A percentile compares a stretch with the other conserved stretches of the same genome.
phyloP scores from a whole-genome alignment of 805 yeast species.

The Nakazawaea wyomingensis region DNA sequence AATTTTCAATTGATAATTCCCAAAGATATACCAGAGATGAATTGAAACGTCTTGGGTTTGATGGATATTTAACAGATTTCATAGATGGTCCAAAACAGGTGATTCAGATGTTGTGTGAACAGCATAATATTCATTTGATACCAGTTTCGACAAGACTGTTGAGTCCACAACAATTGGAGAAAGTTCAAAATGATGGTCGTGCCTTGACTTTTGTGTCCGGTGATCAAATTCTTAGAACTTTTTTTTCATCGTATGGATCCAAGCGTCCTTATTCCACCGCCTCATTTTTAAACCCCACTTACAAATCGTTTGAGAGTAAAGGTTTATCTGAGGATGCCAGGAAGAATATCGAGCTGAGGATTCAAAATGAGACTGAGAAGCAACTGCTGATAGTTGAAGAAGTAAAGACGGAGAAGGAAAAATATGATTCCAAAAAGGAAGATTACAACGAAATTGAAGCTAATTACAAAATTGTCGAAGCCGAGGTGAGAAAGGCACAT shows the following conservation, averaged over 20 bases:
- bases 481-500: constrained; percentile 14
- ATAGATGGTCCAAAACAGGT: constrained; percentile 71
- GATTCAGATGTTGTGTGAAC: constrained; percentile 62
- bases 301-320: constrained; percentile 26
- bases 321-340: constrained; percentile 27
- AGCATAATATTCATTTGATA: constrained; percentile 42
- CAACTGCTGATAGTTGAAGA: constrained; percentile 7
- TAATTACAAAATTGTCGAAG: constrained; percentile 7
- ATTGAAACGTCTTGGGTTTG: constrained; percentile 58
- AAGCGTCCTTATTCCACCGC: constrained; percentile 44
- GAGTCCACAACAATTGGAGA: constrained; percentile 30
- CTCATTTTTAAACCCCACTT: constrained; percentile 24
- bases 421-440: constrained; percentile 15
- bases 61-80: constrained; percentile 70
- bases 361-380: constrained; percentile 2
- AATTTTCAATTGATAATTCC: constrained; percentile 14
- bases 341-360: constrained; percentile 1
- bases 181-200: constrained; percentile 26
- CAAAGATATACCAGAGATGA: constrained; percentile 21
- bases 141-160: constrained; percentile 58
- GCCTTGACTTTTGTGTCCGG: constrained; percentile 59
- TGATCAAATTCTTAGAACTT: constrained; percentile 43
- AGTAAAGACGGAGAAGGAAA: constrained; percentile 5
- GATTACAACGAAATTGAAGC: constrained; percentile 14
- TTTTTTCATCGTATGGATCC: constrained; percentile 60